Evolutionary conservation across 345 rosid genomes (phyloP).

Genomic region (Eutrema yunnanense): DNA sequence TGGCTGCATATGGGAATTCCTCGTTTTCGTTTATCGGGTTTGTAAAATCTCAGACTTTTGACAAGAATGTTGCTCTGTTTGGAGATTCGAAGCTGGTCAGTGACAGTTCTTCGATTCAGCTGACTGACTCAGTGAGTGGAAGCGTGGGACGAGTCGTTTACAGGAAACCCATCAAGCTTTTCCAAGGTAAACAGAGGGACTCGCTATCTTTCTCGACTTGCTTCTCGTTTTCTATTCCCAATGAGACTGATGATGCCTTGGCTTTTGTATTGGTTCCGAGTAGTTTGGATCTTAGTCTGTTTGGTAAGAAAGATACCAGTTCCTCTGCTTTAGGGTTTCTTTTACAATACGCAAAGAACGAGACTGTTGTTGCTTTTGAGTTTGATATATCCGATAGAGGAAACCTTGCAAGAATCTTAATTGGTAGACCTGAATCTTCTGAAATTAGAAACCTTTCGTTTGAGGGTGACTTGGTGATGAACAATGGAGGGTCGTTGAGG

Average conservation of each 20-base stretch:
- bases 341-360: background rate
- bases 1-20: slow-evolving; percentile 31
- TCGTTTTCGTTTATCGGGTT: slow-evolving; percentile 49
- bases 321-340: slow-evolving; percentile 31
- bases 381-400: slow-evolving; percentile 41
- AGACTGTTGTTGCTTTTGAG: slow-evolving; percentile 34
- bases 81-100: slow-evolving; percentile 59
- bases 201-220: slow-evolving; percentile 55
- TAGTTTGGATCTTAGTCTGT: slow-evolving; percentile 33
- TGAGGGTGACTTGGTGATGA: slow-evolving; percentile 29
- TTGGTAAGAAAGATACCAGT: slow-evolving; percentile 21
- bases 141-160: slow-evolving; percentile 51
- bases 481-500: slow-evolving; percentile 50
- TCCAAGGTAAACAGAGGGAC: slow-evolving; percentile 48
- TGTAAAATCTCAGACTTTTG: slow-evolving; percentile 40
- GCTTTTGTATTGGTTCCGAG: slow-evolving; percentile 65
- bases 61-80: slow-evolving; percentile 39
- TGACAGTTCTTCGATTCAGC: slow-evolving; percentile 48
- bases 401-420: slow-evolving; percentile 47
- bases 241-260: slow-evolving; percentile 40
- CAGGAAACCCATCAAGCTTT: slow-evolving; percentile 65
- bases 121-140: slow-evolving; percentile 43
- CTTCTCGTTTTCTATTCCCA: slow-evolving; percentile 64
- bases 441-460: slow-evolving; percentile 28
- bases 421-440: slow-evolving; percentile 49